Conservation (phyloP, 768 basidiomycete genomes). For the Galerina sulciceps region DNA sequence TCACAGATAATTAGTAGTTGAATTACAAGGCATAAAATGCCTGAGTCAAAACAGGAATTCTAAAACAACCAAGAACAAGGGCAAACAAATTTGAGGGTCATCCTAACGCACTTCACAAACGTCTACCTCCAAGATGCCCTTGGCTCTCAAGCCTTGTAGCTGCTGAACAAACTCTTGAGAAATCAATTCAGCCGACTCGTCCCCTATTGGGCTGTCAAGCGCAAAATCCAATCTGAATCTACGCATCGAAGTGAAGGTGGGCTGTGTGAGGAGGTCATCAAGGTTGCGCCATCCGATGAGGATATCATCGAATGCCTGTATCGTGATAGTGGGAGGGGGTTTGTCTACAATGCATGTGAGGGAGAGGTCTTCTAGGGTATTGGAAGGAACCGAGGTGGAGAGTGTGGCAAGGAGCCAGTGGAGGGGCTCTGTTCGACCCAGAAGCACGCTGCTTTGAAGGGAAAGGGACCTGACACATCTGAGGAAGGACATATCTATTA, state of each 20-base stretch:
- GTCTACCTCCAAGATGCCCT: slow-evolving; percentile 24
- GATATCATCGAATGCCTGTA: slow-evolving; percentile 19
- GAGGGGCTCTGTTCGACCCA: slow-evolving; percentile 28
- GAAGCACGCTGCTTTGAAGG: slow-evolving; percentile 22
- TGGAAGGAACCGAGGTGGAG: slow-evolving; percentile 18
- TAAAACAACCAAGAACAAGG: no score
- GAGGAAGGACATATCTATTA: slow-evolving; percentile 17
- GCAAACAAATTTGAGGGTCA: background rate
- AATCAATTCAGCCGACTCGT: slow-evolving; percentile 12
- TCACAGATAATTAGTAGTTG: no score
- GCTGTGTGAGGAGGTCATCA: slow-evolving; percentile 26
- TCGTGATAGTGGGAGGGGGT: slow-evolving; percentile 26
- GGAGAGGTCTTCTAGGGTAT: slow-evolving; percentile 21
- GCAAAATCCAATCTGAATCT: slow-evolving; percentile 24
- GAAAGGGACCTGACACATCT: slow-evolving; percentile 20
- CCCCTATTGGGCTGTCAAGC: slow-evolving; percentile 22
- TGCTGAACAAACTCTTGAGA: slow-evolving; percentile 23
- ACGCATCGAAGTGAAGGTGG: slow-evolving; percentile 21
- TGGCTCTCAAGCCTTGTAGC: slow-evolving; percentile 14
- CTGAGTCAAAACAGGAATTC: no score
- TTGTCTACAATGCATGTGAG: slow-evolving; percentile 26
- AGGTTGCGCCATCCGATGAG: slow-evolving; percentile 26
- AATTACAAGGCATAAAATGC: no score
- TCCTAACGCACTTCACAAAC: slow-evolving; percentile 17
- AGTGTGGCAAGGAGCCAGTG: slow-evolving; percentile 27